Base-by-base conservation (phyloP, 768 basidiomycete species). In the Symmetrospora coprosmae region DNA sequence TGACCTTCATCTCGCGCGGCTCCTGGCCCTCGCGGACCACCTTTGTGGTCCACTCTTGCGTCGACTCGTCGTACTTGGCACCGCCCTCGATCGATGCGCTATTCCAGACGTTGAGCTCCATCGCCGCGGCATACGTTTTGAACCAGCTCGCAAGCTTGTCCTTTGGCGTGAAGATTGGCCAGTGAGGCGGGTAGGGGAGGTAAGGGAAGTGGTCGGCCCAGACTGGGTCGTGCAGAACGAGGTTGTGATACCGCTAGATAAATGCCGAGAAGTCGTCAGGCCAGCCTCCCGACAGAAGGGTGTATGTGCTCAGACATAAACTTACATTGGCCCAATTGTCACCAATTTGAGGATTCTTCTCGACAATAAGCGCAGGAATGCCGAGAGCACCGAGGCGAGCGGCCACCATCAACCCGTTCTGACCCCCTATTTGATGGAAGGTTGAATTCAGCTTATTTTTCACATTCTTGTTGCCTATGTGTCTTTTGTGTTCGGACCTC, bases 301-400 rank as follows among this genome's bases (percentile, higher is more conserved):
- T n/a, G n/a, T n/a, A n/a, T n/a, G n/a, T n/a, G n/a, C n/a, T n/a
- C n/a, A n/a, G n/a, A n/a, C n/a, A n/a, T n/a, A n/a, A n/a, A n/a
- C n/a, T n/a, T n/a, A n/a, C n/a, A n/a, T 77, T 58, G 60, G 82
- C 73, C 83, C 82, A 84, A 49, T 78, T 78, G 67, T 84, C 78
- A 0, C 84, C 83, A 25, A 84, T 76, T 19, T 78, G 72, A 11
- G 68, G 61, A 50, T 81, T 77, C 70, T 77, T 80, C 69, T 88
- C 86, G 46, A 87, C 73, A 14, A 86, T 72, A 9, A 87, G 72
- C 0, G 77, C 73, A 1, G 74, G 66, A 13, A 86, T 71, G 19
- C 78, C 79, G 25, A 85, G 72, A 39, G 74, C 75, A 66, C 81
- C 81, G 55, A 84, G 75, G n/a, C 82, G 75, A 1, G 82, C 82